These are phyloP conservation scores for Podospora bellae-mahoneyi DNA, from an alignment of 495 filamentous ascomycete genomes.

Conservation along the genomic window DNA sequence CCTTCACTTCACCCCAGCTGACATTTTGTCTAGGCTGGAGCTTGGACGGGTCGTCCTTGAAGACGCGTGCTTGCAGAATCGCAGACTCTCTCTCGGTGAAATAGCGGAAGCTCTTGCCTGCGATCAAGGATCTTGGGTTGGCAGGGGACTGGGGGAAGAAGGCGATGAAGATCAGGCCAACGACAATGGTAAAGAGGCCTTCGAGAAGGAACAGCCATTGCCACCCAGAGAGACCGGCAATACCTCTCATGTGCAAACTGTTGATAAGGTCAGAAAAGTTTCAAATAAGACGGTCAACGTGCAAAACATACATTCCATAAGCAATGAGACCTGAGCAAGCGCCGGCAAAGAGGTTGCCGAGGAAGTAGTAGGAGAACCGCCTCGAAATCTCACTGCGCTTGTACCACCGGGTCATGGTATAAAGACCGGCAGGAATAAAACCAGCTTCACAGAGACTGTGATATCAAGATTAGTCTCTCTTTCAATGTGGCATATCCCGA, in stretches of 20 bases:
- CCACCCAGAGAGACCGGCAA: slow-evolving; percentile 53
- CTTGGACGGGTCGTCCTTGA: slow-evolving; percentile 39
- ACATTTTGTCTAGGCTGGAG: slow-evolving; percentile 18
- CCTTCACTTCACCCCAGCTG: slow-evolving; percentile 24
- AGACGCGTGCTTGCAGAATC: slow-evolving; percentile 36
- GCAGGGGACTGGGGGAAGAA: slow-evolving; percentile 45
- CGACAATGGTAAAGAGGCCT: slow-evolving; percentile 52
- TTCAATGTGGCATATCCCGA: neutral
- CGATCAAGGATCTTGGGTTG: slow-evolving; percentile 43
- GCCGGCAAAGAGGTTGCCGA: slow-evolving; percentile 47
- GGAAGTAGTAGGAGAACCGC: slow-evolving; percentile 54
- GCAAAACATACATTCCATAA: slow-evolving; percentile 14
- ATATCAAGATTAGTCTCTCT: neutral
- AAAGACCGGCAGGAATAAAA: slow-evolving; percentile 58
- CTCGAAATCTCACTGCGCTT: slow-evolving; percentile 54
- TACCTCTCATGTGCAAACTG: slow-evolving; percentile 45
- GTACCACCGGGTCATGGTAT: slow-evolving; percentile 59
- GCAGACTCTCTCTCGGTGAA: slow-evolving; percentile 38
- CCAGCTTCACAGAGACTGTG: slow-evolving; percentile 49
- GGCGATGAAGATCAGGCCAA: slow-evolving; percentile 49
- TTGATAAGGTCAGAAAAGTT: neutral
- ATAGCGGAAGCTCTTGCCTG: slow-evolving; percentile 31
- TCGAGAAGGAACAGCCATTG: slow-evolving; percentile 58
- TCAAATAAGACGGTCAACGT: neutral
- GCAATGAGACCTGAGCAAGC: slow-evolving; percentile 28